phyloP scores from a whole-genome alignment of 2,329 filamentous ascomycete genomes.

The Coniochaeta ligniaria region DNA sequence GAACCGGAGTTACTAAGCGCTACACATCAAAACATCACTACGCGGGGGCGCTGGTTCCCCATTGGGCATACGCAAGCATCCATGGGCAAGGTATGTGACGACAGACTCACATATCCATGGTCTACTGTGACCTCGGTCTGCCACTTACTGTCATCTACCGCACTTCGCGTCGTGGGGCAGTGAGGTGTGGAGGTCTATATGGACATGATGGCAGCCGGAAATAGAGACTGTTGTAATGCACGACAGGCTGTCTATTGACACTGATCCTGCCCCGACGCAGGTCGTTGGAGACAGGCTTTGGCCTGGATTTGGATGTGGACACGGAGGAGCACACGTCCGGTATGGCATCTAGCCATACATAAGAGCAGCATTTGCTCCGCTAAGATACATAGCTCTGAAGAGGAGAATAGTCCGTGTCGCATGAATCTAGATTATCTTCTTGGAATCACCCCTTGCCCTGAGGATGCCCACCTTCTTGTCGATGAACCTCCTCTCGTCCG shows the following conservation, averaged over 20 bases:
- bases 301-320: background rate
- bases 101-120: background rate
- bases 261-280: background rate
- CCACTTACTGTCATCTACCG: background rate
- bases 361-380: background rate
- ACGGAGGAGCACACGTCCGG: background rate
- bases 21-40: background rate
- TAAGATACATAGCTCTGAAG: background rate
- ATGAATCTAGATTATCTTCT: slow-evolving; percentile 10
- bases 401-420: background rate
- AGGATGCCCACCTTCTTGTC: slow-evolving; percentile 19
- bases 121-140: background rate
- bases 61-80: background rate
- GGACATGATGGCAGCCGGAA: background rate
- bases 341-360: no score
- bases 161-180: background rate
- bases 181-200: background rate
- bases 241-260: background rate
- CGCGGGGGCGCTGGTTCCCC: background rate
- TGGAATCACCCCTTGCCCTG: slow-evolving; percentile 12
- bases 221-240: no score
- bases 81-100: background rate
- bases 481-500: slow-evolving; percentile 21
- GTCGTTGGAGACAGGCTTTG: background rate
- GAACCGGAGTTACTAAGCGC: background rate